Evolutionary conservation across 345 rosid genomes (phyloP).

Genomic region (Physaria fendleri): DNA sequence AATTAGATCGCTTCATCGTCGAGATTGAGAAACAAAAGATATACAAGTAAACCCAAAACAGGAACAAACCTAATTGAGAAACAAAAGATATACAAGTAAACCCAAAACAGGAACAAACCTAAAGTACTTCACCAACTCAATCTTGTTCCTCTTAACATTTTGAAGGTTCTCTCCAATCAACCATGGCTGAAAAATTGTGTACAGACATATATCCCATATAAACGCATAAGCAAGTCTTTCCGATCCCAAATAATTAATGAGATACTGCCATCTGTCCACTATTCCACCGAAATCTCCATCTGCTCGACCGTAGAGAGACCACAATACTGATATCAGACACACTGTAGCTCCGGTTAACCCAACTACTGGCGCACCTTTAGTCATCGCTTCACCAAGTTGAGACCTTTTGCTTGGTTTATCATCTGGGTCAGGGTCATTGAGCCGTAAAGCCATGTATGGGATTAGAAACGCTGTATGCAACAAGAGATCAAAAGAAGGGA

Average conservation of each 20-base stretch:
- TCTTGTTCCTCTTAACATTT: slow-evolving; percentile 52
- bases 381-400: slow-evolving; percentile 58
- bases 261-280: slow-evolving; percentile 58
- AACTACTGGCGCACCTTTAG: slow-evolving; percentile 59
- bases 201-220: slow-evolving; percentile 80
- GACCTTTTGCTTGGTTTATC: slow-evolving; percentile 40
- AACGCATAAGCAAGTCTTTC: slow-evolving; percentile 91
- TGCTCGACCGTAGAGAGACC: slow-evolving; percentile 71
- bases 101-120: slow-evolving; percentile 82
- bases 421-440: slow-evolving; percentile 43
- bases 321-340: slow-evolving; percentile 54
- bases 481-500: slow-evolving; percentile 1
- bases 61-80: too few relatives aligned
- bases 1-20: slow-evolving; percentile 48
- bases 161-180: slow-evolving; percentile 73
- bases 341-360: slow-evolving; percentile 72
- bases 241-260: slow-evolving; percentile 62
- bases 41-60: too few relatives aligned
- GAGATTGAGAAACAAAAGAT: too few relatives aligned
- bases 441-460: slow-evolving; percentile 90
- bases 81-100: slow-evolving; percentile 57
- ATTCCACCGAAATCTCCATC: slow-evolving; percentile 59
- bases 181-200: slow-evolving; percentile 94
- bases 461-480: slow-evolving; percentile 64
- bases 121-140: slow-evolving; percentile 46